Percentiles rank a stretch among this genome's conserved stretches.
phyloP scores from a whole-genome alignment of 2,329 filamentous ascomycete species.

The Colletotrichum costaricense region DNA sequence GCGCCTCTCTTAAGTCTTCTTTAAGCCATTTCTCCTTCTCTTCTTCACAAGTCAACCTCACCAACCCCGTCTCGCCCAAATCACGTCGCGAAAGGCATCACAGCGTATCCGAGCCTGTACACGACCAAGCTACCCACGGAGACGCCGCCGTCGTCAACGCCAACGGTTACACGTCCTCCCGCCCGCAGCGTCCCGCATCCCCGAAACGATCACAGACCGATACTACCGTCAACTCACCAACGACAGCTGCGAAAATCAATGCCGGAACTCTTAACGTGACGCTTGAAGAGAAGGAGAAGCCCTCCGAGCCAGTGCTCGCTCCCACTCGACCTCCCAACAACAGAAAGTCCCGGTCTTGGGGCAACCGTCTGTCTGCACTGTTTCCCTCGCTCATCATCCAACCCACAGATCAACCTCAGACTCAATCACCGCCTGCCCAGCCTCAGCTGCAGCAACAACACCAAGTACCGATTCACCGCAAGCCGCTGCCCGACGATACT shows the following conservation, averaged over 20 bases:
- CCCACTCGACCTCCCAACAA: conserved; percentile 30
- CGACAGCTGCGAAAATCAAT: conserved; percentile 6
- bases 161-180: conserved; percentile 11
- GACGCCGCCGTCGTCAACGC: conserved; percentile 13
- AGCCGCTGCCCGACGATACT: conserved; percentile 29
- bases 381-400: conserved; percentile 52
- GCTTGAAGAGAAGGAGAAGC: conserved; percentile 26
- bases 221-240: conserved; percentile 4
- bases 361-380: conserved; percentile 48
- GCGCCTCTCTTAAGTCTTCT: conserved; percentile 48
- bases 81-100: conserved; percentile 32
- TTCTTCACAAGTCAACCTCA: conserved; percentile 37
- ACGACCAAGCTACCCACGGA: conserved; percentile 15
- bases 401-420: conserved; percentile 43
- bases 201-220: conserved; percentile 33
- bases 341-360: conserved; percentile 50
- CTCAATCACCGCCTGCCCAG: conserved; percentile 25
- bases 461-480: conserved; percentile 38
- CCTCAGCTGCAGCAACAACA: conserved; percentile 33
- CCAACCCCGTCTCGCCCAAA: conserved; percentile 20
- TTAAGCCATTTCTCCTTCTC: conserved; percentile 49
- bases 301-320: conserved; percentile 35
- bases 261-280: background rate
- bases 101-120: conserved; percentile 32
- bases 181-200: conserved; percentile 26